A percentile compares a stretch with the other conserved stretches of the same genome.
phyloP scores from a whole-genome alignment of 2,329 filamentous ascomycete species.

The Pezicula radicicola region DNA sequence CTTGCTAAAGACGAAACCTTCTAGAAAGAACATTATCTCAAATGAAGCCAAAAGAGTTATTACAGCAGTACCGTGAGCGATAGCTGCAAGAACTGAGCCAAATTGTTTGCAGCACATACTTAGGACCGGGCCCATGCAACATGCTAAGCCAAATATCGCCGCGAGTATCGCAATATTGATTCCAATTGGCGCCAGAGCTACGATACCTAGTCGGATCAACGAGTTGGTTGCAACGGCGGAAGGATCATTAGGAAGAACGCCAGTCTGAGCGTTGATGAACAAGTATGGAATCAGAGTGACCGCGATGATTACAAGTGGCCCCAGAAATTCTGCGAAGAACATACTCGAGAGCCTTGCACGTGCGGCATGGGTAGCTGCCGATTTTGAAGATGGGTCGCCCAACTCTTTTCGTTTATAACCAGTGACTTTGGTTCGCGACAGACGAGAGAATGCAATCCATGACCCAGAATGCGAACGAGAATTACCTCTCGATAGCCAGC shows the following conservation, averaged over 20 bases:
- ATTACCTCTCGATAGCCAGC: constrained; percentile 96
- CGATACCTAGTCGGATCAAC: constrained; percentile 74
- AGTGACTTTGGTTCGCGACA: constrained; percentile 92
- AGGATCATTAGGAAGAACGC: constrained; percentile 52
- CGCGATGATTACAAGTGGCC: constrained; percentile 75
- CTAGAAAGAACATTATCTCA: constrained; percentile 92
- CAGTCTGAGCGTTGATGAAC: constrained; percentile 94
- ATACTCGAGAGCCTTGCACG: constrained; percentile 87
- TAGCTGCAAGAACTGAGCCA: constrained; percentile 87
- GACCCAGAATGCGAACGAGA: constrained; percentile 95
- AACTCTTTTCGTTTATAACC: constrained; percentile 97
- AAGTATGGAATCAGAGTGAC: constrained; percentile 86
- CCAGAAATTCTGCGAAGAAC: constrained; percentile 86
- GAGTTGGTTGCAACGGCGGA: constrained; percentile 57
- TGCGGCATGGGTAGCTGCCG: constrained; percentile 82
- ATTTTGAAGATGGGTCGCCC: constrained; percentile 86
- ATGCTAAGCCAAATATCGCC: constrained; percentile 89
- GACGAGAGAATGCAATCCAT: constrained; percentile 95
- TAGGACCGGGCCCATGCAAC: constrained; percentile 92
- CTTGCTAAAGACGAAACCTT: constrained; percentile 80
- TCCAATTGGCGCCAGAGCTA: constrained; percentile 81
- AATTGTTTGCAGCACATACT: constrained; percentile 99
- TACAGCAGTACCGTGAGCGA: constrained; percentile 86
- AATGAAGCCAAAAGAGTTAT: constrained; percentile 87
- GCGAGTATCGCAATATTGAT: constrained; percentile 82